Evolutionary conservation across 495 filamentous ascomycete genomes (phyloP).

Genomic region (Penicillium maclennaniae): DNA sequence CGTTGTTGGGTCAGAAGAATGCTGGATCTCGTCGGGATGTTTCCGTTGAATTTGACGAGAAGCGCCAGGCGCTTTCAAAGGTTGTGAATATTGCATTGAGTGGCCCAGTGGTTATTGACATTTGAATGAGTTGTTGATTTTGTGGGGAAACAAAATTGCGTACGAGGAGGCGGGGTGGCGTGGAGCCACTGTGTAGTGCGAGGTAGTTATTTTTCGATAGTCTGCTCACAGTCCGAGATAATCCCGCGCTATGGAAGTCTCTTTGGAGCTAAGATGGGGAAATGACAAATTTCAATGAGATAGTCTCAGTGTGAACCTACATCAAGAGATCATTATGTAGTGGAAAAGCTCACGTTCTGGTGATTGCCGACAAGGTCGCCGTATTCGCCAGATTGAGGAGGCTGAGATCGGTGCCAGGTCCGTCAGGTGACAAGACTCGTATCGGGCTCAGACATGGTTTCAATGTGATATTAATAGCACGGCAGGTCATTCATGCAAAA

Average conservation of each 20-base stretch:
- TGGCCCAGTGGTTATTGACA: not conserved
- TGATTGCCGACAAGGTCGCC: no score
- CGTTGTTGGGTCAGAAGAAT: slow-evolving; percentile 44
- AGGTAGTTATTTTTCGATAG: not conserved
- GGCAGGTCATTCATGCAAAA: no score
- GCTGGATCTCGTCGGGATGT: not conserved
- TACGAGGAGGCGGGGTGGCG: not conserved
- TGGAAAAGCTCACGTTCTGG: no score
- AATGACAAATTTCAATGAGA: not conserved
- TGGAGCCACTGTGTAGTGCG: no score
- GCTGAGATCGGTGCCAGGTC: no score
- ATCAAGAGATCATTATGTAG: not conserved
- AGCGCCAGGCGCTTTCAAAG: not conserved
- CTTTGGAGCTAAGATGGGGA: not conserved
- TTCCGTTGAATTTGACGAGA: slow-evolving; percentile 9
- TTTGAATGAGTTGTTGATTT: not conserved
- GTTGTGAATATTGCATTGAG: not conserved
- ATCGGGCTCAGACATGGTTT: no score
- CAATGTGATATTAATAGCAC: no score
- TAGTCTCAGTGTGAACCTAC: not conserved
- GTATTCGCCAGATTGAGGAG: no score
- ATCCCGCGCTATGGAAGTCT: not conserved
- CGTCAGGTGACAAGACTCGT: no score
- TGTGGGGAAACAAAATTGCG: not conserved
- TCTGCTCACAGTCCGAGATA: not conserved